Percentiles rank a stretch among this genome's conserved stretches.
Conservation (phyloP, 2,329 filamentous ascomycete genomes). For the Albifimbria verrucaria region DNA sequence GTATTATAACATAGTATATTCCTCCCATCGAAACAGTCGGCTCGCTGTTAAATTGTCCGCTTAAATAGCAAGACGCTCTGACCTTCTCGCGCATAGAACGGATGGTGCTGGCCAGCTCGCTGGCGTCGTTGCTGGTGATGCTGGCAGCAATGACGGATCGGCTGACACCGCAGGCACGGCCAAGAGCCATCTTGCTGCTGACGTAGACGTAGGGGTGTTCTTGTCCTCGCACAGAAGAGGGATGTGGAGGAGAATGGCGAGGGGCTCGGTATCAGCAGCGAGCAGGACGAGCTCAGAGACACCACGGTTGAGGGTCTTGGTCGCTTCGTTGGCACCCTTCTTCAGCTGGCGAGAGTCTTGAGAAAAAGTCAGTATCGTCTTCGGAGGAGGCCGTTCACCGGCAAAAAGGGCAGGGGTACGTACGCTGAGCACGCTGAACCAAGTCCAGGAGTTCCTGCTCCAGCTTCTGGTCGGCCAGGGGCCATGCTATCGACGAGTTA, state of each 20-base stretch:
- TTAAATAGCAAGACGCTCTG: slow-evolving; percentile 91
- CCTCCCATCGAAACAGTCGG: slow-evolving; percentile 1
- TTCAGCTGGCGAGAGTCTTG: slow-evolving; percentile 70
- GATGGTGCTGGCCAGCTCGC: slow-evolving; percentile 85
- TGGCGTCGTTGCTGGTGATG: slow-evolving; percentile 91
- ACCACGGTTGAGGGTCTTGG: slow-evolving; percentile 88
- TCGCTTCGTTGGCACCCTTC: slow-evolving; percentile 64
- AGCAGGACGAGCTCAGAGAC: slow-evolving; percentile 87
- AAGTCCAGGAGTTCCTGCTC: slow-evolving; percentile 81
- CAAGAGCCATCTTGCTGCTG: slow-evolving; percentile 77
- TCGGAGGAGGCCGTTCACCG: too few relatives aligned
- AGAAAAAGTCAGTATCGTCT: slow-evolving; percentile 4
- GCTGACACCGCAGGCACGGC: slow-evolving; percentile 84
- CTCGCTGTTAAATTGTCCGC: slow-evolving; percentile 13
- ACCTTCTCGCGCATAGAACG: slow-evolving; percentile 90
- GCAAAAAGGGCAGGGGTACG: slow-evolving; percentile 11
- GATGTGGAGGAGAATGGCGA: slow-evolving; percentile 85
- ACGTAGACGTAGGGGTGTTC: slow-evolving; percentile 66
- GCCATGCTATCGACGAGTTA: slow-evolving; percentile 54
- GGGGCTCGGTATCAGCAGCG: slow-evolving; percentile 80
- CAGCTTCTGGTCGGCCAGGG: slow-evolving; percentile 68
- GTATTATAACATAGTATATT: background rate
- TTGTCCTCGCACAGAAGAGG: slow-evolving; percentile 86
- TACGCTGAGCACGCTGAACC: slow-evolving; percentile 64
- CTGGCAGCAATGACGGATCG: slow-evolving; percentile 81